Base-by-base conservation (phyloP, 2,329 filamentous ascomycete genomes). In the Pseudofabraea citricarpa region DNA sequence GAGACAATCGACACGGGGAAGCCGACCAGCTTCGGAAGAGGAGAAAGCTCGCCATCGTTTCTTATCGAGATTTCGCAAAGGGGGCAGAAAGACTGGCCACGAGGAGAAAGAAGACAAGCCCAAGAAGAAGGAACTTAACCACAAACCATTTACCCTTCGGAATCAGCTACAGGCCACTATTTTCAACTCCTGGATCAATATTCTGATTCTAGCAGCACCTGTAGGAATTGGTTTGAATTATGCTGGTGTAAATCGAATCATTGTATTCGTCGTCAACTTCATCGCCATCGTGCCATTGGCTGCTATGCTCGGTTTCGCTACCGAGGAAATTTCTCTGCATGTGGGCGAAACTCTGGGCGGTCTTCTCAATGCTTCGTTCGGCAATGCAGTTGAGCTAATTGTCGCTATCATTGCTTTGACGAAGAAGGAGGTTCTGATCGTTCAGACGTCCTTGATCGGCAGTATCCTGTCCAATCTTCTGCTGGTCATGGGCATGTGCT, bases 391-490 rank as follows among this genome's bases (percentile, higher is more conserved):
- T 48, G 89, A 95, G 61, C 69, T 95, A 56, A 95, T 95, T 48
- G 87, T 96, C 35, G 86, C 87, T 19, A 80, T 96, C 54, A 86
- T 95, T 54, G 90, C 90, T 1, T 68, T 96, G 36, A 68, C 77
- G 21, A 77, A 94, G 47, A 63, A 75, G 40, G 79, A 62, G 40
- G 49, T 94, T 19, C 70, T 85, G 24, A 94, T 97, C 48, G 90
- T 96, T 6, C 89, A 96, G 64, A 95, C 90, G 0, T 96, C 90
- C 0, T 73, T 97, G 21, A 87, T 96, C 49, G 90, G 90, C 44
- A 90, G 85, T 64, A 95, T 96, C 63, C 72, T 96, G 18, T 95
- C 90, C 32, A 96, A 96, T 61, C 66, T 97, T 46, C 76, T 95
- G 3, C 77, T 95, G 12, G 88, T 95, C 40, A 71, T 95, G 72